These are phyloP conservation scores for Microbotryum intermedium DNA, from an alignment of 1,284 basidiomycete species.

Conservation along the genomic window DNA sequence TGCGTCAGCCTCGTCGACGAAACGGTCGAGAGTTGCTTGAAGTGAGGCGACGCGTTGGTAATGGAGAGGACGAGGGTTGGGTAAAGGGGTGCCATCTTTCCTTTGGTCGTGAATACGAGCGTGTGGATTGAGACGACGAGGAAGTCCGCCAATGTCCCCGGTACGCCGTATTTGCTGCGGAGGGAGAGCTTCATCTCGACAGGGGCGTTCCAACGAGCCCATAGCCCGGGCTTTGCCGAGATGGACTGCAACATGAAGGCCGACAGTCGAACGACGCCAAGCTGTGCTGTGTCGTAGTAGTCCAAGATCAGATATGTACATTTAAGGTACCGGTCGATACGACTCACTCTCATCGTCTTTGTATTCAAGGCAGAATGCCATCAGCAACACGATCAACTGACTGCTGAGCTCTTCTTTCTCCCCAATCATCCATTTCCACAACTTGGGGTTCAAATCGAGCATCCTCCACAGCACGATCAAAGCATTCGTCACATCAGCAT, in stretches of 20 bases:
- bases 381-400: constrained; percentile 64
- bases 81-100: constrained; percentile 47
- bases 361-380: constrained; percentile 70
- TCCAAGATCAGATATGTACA: constrained; percentile 23
- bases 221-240: constrained; percentile 73
- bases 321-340: constrained; percentile 9
- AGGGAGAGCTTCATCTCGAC: constrained; percentile 19
- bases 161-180: constrained; percentile 58
- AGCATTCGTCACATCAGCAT: constrained; percentile 12
- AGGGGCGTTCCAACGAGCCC: constrained; percentile 51
- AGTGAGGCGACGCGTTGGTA: constrained; percentile 76
- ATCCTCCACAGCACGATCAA: constrained; percentile 80
- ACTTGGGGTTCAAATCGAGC: constrained; percentile 48
- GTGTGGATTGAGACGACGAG: constrained; percentile 75
- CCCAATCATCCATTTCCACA: neutral
- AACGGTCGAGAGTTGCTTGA: constrained; percentile 62
- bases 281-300: constrained; percentile 55
- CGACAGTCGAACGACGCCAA: constrained; percentile 77
- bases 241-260: constrained; percentile 88
- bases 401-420: constrained; percentile 43
- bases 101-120: constrained; percentile 66
- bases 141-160: constrained; percentile 73
- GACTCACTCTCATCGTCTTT: constrained; percentile 77
- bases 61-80: constrained; percentile 75
- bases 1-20: constrained; percentile 75